Base-by-base conservation (phyloP, 306 rosid genomes). In the Cucurbita maxima region DNA sequence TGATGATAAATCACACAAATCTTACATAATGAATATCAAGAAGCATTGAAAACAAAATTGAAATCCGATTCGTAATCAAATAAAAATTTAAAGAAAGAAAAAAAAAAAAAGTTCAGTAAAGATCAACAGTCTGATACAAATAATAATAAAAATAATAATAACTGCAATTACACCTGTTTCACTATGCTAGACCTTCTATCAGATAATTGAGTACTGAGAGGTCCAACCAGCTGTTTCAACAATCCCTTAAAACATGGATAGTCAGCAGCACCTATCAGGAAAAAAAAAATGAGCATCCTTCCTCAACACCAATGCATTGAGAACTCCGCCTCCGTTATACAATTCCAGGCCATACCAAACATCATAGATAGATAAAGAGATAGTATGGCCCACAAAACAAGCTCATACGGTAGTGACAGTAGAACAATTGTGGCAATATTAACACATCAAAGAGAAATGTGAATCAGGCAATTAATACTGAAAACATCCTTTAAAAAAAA, bases 141-240 rank as follows among this genome's bases (percentile, higher is more conserved):
- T 19, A 40, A 40, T 30, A 30, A 40, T 8, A 45, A 25, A 25
- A 25, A 10, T 6, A 68, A 60, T 71, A 66, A 73, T 55, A 64
- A 59, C 76, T 40, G 66, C 45, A 38, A 81, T 59, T 14, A 34
- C 71, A 91, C 99, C 99, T 95, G 99, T 87, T 95, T 95, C 84
- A 95, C 99, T 81, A 95, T 82, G 87, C 83, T 91, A 75, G 99
- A 95, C 90, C 99, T 83, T 76, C 99, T 85, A 80, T 95, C 99
- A n/a, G 99, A 85, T 79, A 95, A 84, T 76, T 95, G 99, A 18
- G 82, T 75, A 81, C 89, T 91, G 66, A 95, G 82, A 78, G 99
- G 99, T 52, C 96, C 96, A 81, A 84, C 85, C 80, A 95, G 96
- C 76, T 95, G 99, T 88, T 95, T 95, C 80, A 95, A 75, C 77